Percentiles rank a stretch among this genome's conserved stretches.
These are phyloP conservation scores for Sclerotinia minor DNA, from an alignment of 2,329 filamentous ascomycete species.

Conservation along the genomic window DNA sequence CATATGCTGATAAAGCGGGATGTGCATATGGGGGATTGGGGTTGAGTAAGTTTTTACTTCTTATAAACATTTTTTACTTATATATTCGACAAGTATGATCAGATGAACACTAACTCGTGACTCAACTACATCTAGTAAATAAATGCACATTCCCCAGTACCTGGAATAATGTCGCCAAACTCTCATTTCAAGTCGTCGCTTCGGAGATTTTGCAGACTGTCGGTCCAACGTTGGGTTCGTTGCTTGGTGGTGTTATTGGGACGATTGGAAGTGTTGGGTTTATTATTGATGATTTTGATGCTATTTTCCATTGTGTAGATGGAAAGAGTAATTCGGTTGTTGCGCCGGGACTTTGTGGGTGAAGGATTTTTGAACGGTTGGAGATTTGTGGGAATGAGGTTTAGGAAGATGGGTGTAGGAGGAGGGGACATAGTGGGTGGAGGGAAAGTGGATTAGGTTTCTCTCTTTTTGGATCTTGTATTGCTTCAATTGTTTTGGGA, in stretches of 20 bases:
- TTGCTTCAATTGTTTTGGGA: no score
- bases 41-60: background rate
- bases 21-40: background rate
- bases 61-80: no score
- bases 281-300: background rate
- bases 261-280: background rate
- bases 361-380: background rate
- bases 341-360: background rate
- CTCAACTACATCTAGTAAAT: background rate
- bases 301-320: background rate
- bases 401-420: background rate
- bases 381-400: background rate
- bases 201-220: background rate
- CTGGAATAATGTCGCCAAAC: background rate
- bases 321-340: constrained; percentile 2
- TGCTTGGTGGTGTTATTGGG: background rate
- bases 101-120: no score
- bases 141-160: background rate
- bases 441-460: no score
- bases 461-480: no score
- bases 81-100: no score
- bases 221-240: background rate
- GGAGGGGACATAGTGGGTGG: no score
- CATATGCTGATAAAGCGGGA: background rate
- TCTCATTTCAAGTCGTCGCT: background rate